Base-by-base conservation (phyloP, 73 alveolate species). In the Stentor coeruleus region DNA sequence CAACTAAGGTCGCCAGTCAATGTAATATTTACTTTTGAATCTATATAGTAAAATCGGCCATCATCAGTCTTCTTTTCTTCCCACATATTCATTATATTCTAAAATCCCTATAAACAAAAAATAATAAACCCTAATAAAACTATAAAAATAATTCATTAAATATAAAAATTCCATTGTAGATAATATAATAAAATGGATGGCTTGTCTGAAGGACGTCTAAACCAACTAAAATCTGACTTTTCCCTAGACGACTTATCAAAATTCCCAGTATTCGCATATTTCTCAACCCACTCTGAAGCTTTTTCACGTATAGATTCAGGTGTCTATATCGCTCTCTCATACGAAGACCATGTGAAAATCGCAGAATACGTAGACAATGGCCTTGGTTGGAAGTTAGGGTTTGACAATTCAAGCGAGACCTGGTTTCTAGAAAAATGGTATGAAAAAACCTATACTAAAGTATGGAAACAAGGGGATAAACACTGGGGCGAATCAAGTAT, bases 161-260 rank as follows among this genome's bases (percentile, higher is more conserved):
- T n/a, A n/a, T n/a, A n/a, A n/a, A n/a, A n/a, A n/a, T n/a, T n/a
- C n/a, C n/a, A n/a, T n/a, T n/a, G n/a, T n/a, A n/a, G n/a, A n/a
- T n/a, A n/a, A n/a, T n/a, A n/a, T n/a, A n/a, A n/a, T 57, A 57
- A 66, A 20, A 66, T 66, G 79, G 79, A 66, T 33, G 79, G 79
- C n/a, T 20, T 20, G n/a, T 66, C 79, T 20, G n/a, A 14, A 31
- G 79, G 49, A 20, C 36, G 79, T 28, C 36, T 66, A 14, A 28
- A 14, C 11, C 39, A 66, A 26, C 37, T 66, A 33, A 66, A 33
- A 66, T 20, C 36, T 26, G 36, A 20, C 1, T 66, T 20, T 66
- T 14, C 26, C 79, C 37, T 1, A 11, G 36, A 20, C 14, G 79
- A 66, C n/a, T 40, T 66, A 20, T 66, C 79, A 20, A 66, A 66